These are phyloP conservation scores for Symbiotaphrina buchneri DNA, from an alignment of 495 filamentous ascomycete species.

Conservation along the genomic window DNA sequence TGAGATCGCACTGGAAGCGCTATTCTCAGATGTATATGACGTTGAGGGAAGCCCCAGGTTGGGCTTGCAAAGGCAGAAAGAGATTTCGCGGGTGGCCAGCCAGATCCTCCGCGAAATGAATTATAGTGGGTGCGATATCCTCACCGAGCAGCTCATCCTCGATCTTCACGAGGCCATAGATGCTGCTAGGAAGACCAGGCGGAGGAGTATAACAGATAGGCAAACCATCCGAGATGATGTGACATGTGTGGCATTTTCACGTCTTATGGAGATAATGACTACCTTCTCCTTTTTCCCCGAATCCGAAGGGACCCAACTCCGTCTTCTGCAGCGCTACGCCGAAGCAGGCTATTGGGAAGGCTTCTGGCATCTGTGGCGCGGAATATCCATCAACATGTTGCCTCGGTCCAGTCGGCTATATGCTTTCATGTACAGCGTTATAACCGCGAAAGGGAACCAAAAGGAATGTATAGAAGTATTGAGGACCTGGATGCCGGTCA, in stretches of 20 bases:
- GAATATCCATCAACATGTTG: slow-evolving; percentile 22
- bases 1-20: slow-evolving; percentile 13
- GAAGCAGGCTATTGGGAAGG: slow-evolving; percentile 21
- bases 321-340: slow-evolving; percentile 21
- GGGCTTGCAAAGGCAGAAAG: no score
- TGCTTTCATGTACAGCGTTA: slow-evolving; percentile 23
- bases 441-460: slow-evolving; percentile 23
- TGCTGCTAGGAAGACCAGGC: not conserved
- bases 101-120: slow-evolving; percentile 20
- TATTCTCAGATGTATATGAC: slow-evolving; percentile 11
- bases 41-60: not conserved
- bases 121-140: slow-evolving; percentile 18
- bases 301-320: slow-evolving; percentile 19
- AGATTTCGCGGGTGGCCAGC: slow-evolving; percentile 1
- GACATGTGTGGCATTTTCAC: slow-evolving; percentile 6
- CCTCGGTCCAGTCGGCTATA: slow-evolving; percentile 33
- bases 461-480: slow-evolving; percentile 22
- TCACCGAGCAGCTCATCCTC: slow-evolving; percentile 20
- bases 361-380: slow-evolving; percentile 41
- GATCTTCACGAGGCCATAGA: slow-evolving; percentile 15
- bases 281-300: slow-evolving; percentile 21
- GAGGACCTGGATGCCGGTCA: slow-evolving; percentile 27
- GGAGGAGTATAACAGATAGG: not conserved
- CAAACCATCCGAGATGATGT: slow-evolving; percentile 1
- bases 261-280: slow-evolving; percentile 10